Conservation (phyloP, 768 basidiomycete genomes). For the Gloeopeniophorella convolvens region DNA sequence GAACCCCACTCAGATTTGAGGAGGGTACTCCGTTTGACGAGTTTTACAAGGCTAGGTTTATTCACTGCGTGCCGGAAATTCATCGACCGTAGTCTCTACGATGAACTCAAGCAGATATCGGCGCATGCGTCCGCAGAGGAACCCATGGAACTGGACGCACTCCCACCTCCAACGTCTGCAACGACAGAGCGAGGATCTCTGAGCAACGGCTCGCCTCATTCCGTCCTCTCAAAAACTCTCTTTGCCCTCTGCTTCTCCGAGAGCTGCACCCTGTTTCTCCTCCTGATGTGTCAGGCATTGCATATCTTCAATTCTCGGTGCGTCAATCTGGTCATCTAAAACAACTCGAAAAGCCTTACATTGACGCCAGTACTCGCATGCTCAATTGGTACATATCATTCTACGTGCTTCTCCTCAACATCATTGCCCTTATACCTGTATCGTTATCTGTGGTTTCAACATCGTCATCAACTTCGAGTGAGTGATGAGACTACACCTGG, state of each 20-base stretch:
- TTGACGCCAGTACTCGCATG: conserved; percentile 45
- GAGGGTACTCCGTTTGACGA: not conserved
- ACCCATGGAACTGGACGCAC: conserved; percentile 10
- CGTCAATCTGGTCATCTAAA: conserved; percentile 24
- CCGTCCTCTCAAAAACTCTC: conserved; percentile 45
- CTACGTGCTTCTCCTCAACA: conserved; percentile 47
- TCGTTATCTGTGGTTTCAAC: conserved; percentile 54
- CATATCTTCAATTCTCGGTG: conserved; percentile 49
- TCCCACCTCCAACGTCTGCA: conserved; percentile 11
- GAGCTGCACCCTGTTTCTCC: conserved; percentile 61
- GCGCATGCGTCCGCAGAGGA: not conserved
- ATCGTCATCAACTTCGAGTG: conserved; percentile 19
- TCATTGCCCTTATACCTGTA: conserved; percentile 65
- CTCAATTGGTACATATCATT: conserved; percentile 68
- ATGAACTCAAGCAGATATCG: conserved; percentile 18
- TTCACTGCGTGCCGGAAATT: conserved; percentile 18
- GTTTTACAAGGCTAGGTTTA: conserved; percentile 12
- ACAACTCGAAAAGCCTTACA: not conserved
- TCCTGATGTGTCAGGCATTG: conserved; percentile 67
- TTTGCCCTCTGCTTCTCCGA: conserved; percentile 74
- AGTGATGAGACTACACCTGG: too few species aligned
- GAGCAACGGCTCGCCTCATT: conserved; percentile 36
- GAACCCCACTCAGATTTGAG: not conserved
- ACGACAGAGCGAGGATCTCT: conserved; percentile 6
- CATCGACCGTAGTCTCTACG: conserved; percentile 15